phyloP scores from a whole-genome alignment of 352 stramenopile genomes.

The Phytophthora capsici region DNA sequence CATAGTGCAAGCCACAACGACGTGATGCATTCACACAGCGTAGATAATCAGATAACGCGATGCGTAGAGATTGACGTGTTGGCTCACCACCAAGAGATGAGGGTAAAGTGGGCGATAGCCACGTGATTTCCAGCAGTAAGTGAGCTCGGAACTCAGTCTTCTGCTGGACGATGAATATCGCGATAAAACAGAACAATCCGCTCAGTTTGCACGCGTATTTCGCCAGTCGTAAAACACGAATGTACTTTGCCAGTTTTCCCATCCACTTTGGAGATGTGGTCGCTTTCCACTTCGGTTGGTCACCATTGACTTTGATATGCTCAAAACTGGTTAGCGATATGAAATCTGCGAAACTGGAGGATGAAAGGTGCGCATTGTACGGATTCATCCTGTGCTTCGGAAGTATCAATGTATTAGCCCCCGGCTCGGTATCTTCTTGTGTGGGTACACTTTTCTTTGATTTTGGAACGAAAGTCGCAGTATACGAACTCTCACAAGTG shows the following conservation, averaged over 20 bases:
- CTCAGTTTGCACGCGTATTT: conserved; percentile 51
- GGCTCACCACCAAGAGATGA: conserved; percentile 5
- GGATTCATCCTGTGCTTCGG: conserved; percentile 60
- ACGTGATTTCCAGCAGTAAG: conserved; percentile 53
- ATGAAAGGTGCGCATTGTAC: conserved; percentile 49
- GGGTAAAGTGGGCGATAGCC: conserved; percentile 5
- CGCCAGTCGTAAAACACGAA: conserved; percentile 52
- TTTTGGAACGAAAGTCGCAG: conserved; percentile 30
- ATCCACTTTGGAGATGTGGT: conserved; percentile 42
- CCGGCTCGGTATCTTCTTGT: not conserved
- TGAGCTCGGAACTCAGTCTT: conserved; percentile 65
- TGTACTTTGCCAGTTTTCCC: conserved; percentile 46
- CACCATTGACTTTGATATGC: not conserved
- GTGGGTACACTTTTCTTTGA: not conserved
- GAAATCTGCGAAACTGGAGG: conserved; percentile 53
- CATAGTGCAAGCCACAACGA: conserved; percentile 7
- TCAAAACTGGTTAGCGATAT: conserved; percentile 38
- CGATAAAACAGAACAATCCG: conserved; percentile 44
- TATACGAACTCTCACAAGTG: conserved; percentile 32
- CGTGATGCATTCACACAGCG: conserved; percentile 35
- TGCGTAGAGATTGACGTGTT: conserved; percentile 44
- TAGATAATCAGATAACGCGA: conserved; percentile 55
- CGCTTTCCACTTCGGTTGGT: conserved; percentile 4
- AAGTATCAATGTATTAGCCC: conserved; percentile 20
- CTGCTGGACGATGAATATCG: conserved; percentile 58